Conservation (phyloP, 2,329 filamentous ascomycete genomes). For the Phaeomoniella chlamydospora region DNA sequence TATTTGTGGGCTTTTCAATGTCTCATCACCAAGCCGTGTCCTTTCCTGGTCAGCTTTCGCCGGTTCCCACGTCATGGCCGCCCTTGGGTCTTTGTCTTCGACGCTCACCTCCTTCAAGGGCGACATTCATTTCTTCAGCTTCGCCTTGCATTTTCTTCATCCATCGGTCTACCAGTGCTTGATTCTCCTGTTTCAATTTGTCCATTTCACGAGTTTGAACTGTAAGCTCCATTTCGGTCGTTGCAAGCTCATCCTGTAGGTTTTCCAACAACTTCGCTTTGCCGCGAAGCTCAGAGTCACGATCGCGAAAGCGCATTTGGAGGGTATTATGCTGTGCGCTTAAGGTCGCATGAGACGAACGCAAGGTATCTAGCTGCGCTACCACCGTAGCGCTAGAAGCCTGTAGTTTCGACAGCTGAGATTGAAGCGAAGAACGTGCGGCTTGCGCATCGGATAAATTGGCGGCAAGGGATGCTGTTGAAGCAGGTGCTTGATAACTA, state of each 20-base stretch:
- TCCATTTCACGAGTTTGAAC: conserved; percentile 65
- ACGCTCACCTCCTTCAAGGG: conserved; percentile 24
- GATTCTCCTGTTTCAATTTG: conserved; percentile 67
- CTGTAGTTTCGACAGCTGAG: neutral
- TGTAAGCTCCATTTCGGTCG: conserved; percentile 74
- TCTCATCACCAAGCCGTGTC: too few relatives aligned
- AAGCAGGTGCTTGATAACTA: neutral
- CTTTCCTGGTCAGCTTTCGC: too few relatives aligned
- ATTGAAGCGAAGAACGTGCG: neutral
- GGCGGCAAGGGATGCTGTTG: neutral
- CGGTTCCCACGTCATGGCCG: too few relatives aligned
- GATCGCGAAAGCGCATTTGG: conserved; percentile 54
- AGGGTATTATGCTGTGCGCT: neutral
- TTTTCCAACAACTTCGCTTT: conserved; percentile 77
- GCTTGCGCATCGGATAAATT: neutral
- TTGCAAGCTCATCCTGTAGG: conserved; percentile 85
- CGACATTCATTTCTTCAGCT: conserved; percentile 70
- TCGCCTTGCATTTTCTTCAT: conserved; percentile 78
- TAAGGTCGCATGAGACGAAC: neutral
- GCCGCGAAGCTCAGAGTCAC: conserved; percentile 70
- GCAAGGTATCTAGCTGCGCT: neutral
- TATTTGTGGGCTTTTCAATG: too few relatives aligned
- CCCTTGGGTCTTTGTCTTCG: conserved; percentile 21
- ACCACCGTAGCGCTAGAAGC: neutral
- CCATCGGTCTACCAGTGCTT: conserved; percentile 80